phyloP scores from a whole-genome alignment of 805 yeast genomes.

The Saccharomycopsis olivae region DNA sequence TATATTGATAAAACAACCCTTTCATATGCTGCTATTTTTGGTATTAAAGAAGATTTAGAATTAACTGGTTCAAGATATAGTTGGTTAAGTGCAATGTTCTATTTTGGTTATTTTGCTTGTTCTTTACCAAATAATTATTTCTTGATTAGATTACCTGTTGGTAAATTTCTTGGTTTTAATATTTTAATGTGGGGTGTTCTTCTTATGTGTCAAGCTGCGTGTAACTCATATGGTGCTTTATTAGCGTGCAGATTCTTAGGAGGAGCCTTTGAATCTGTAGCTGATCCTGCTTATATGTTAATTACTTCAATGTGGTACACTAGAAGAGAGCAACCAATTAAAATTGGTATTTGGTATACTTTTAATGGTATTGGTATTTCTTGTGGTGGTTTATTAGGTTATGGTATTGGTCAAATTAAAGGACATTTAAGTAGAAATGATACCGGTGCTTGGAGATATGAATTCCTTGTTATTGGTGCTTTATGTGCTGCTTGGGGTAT shows the following conservation, averaged over 20 bases:
- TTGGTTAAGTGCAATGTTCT: conserved; percentile 33
- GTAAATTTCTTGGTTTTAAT: conserved; percentile 26
- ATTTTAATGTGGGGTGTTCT: conserved; percentile 29
- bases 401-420: conserved; percentile 21
- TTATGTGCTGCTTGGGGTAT: conserved; percentile 15
- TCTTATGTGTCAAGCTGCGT: conserved; percentile 27
- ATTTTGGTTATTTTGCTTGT: conserved; percentile 34
- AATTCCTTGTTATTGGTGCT: conserved; percentile 16
- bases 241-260: conserved; percentile 21
- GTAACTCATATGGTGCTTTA: conserved; percentile 32
- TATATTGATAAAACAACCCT: conserved; percentile 33
- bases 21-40: conserved; percentile 37
- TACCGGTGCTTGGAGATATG: conserved; percentile 21
- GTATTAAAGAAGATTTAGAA: conserved; percentile 29
- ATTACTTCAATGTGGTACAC: conserved; percentile 27
- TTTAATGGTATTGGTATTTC: conserved; percentile 25
- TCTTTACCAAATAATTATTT: conserved; percentile 29
- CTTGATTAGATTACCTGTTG: conserved; percentile 29
- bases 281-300: conserved; percentile 25
- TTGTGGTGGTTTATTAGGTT: conserved; percentile 22
- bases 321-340: conserved; percentile 24
- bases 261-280: conserved; percentile 22
- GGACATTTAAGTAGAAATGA: conserved; percentile 14
- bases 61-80: conserved; percentile 31
- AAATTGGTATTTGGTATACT: conserved; percentile 28